Evolutionary conservation across 768 basidiomycete genomes (phyloP), one percentile per base, ranked within the genome.

Genomic region (Sistotremastrum niveocremeum): DNA sequence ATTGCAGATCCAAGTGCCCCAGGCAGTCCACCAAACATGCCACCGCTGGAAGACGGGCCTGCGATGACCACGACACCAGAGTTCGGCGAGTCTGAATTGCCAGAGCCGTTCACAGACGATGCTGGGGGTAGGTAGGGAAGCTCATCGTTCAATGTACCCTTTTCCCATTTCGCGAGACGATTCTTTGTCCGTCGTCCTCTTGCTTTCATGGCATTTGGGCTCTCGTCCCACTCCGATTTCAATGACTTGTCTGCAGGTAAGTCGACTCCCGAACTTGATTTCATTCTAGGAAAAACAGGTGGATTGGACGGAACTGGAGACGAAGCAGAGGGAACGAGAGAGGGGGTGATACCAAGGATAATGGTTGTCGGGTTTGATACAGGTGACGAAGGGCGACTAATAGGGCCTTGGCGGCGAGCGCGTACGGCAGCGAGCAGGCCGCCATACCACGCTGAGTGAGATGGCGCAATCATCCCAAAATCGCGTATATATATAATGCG

Each of bases 401-500:
- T 64, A 3, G 79, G 69, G 2, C 82, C 79, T 51, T 76, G 72
- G 33, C 90, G 75, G 35, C 87, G 73, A 46, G 79, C 69, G 38
- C 80, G 76, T n/a, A 93, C 84, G 8, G 86, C 81, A 31, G 76
- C 69, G 9, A 90, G 68, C 29, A 97, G 71, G 36, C 80, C 71
- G 7, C 86, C 78, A 57, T 84, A 93, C 89, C 93, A 91, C 0
- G 69, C 62, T 2, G 79, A 67, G 3, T 84, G 78, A 4, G 82
- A 76, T 2, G 79, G 60, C 0, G 85, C 77, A 41, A 94, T 73
- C 0, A 78, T 83, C 3, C 76, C 72, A 53, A 84, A 86, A 58
- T 91, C 85, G 45, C 87, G 81, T 40, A 94, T 67, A 54, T 90
- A 88, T 46, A 95, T 70, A 7, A 95, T 69, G 8, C 90, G 80